Base-by-base conservation (phyloP, 371 early-diverging fungal genomes). In the Thermomucor indicae-seudaticae region DNA sequence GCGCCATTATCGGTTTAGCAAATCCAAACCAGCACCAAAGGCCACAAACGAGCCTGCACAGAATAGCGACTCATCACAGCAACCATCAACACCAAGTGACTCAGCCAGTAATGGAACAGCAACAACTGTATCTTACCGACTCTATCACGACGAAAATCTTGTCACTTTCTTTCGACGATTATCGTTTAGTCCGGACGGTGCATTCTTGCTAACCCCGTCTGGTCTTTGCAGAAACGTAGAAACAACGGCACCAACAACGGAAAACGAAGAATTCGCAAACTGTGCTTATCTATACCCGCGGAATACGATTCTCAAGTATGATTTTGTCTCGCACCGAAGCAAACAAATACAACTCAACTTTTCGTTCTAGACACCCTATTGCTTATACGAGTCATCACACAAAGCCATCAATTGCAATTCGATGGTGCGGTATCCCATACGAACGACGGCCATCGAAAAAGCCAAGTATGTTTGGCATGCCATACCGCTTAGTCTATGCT, bases 111-210 rank as follows among this genome's bases (percentile, higher is more conserved):
- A 11, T 22, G 25, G 43, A 25, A 12, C 44, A 20, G 24, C 46
- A 24, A 32, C 52, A 47, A 32, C 38, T n/a, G 43, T 37, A 31
- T 53, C 64, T 0, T 70, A 65, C 54, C 70, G 83, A 3, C 53
- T 91, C 47, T 96, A 87, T 63, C 89, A 91, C 53, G 92, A 92
- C 68, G 96, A 96, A 58, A 93, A 81, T 24, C 64, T 95, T 47
- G 80, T 84, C 2, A 90, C 95, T 0, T 97, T 96, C 67, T 97
- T 97, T 67, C 76, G 98, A 43, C 75, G 98, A 48, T 80, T 90
- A 7, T 63, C 83, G 2, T 92, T 95, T 56, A 88, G 93, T 16
- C 93, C 96, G 4, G 98, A 96, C 63, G 96, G 98, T 7, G 67
- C 83, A 3, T 60, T 96, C 35, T 71, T 96, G 23, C 57, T 92